Base-by-base conservation (phyloP, 2,329 filamentous ascomycete genomes). In the Lachnellula arida region DNA sequence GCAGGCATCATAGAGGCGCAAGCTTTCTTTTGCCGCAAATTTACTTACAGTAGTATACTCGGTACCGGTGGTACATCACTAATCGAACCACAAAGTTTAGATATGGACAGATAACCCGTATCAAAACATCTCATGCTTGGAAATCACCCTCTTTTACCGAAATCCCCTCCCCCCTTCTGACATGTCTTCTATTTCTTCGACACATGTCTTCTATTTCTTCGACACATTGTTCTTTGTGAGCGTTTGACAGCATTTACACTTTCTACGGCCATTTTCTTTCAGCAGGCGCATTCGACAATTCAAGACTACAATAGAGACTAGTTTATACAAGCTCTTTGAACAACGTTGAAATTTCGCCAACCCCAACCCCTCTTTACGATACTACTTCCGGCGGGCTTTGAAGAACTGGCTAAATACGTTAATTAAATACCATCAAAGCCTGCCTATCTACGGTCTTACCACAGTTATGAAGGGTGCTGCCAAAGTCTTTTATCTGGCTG, bases 401-500 rank as follows among this genome's bases (percentile, higher is more conserved):
- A 42, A 44, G 39, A 39, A 52, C 39, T 60, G 55, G 56, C 51
- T 62, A 58, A 60, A 55, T 58, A 44, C 43, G 52, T 50, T 37
- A 32, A 47, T 47, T 44, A 58, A 32, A 23, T 35, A n/a, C 8
- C 56, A 55, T 54, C 57, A 60, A 61, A 59, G 59, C 19, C 19
- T 17, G 52, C 56, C 56, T 51, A 49, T 54, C 47, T n/a, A 53
- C 49, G 54, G 62, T 62, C 59, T 57, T 59, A 28, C 58, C 46
- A 58, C 48, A 64, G 55, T 28, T 40, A 84, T 84, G 81, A 78
- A 75, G 64, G 71, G 76, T 55, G 78, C 80, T 53, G 74, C 78
- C 56, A 76, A 76, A 61, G 68, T 79, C 43, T 85, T 86, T 71
- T 86, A 81, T 70, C 74, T 86, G 55, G 83, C 82, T 54, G 75